These are phyloP conservation scores for Cicer yamashitae DNA, from an alignment of 306 rosid genomes.

Conservation along the genomic window DNA sequence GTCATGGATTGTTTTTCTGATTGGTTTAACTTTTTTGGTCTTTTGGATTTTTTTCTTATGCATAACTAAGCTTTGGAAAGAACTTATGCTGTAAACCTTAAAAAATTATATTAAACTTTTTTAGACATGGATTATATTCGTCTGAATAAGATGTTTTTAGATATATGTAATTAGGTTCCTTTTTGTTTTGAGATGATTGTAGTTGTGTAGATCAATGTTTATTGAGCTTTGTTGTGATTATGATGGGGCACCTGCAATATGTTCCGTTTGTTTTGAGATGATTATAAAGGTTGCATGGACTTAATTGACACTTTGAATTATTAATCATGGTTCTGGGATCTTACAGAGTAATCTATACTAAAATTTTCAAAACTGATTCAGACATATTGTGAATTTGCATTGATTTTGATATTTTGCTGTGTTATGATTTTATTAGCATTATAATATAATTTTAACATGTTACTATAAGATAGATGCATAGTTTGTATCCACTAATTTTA, in stretches of 20 bases:
- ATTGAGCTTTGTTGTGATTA: constrained; percentile 10
- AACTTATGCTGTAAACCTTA: constrained; percentile 6
- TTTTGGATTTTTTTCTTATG: constrained; percentile 27
- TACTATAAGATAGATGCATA: not conserved
- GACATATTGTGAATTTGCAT: constrained; percentile 12
- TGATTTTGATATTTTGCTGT: constrained; percentile 16
- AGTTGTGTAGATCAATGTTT: not conserved
- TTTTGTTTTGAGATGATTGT: constrained; percentile 9
- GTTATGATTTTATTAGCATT: not conserved
- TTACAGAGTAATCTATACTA: not conserved
- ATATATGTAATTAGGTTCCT: not conserved
- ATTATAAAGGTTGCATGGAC: not conserved
- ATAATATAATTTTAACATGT: not conserved
- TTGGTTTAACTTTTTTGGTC: not conserved
- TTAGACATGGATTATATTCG: not conserved
- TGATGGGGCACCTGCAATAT: not conserved
- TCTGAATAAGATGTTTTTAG: constrained; percentile 3
- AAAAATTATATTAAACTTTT: constrained; percentile 5
- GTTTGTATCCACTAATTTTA: constrained; percentile 7
- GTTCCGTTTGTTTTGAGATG: constrained; percentile 28
- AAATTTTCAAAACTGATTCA: constrained; percentile 10
- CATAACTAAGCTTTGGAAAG: constrained; percentile 1
- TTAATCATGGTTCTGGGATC: not conserved
- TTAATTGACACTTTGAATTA: not conserved
- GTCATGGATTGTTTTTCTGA: constrained; percentile 6